Base-by-base conservation (phyloP, 192 early-diverging fungal species). In the Phycomyces blakesleeanus region DNA sequence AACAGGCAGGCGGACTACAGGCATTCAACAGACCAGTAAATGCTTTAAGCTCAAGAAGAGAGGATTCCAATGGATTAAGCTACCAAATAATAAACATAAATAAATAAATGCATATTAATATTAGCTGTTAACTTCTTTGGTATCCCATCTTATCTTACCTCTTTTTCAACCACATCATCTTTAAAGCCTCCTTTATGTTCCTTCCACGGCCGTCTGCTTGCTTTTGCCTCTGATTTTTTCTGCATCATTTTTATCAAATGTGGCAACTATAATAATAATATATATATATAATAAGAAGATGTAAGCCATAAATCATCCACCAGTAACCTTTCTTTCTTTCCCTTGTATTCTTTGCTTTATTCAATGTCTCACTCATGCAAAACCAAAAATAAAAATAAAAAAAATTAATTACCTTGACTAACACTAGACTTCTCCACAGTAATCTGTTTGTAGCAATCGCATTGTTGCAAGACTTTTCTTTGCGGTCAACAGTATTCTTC, bases 21-120 rank as follows among this genome's bases (percentile, higher is more conserved):
- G 73, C 67, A 56, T 75, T 68, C 15, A 75, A 26, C 18, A 75
- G 58, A 4, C 73, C 73, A 14, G 62, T 69, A 37, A 75, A 70
- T 16, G 68, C 59, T 10, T 57, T 57, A 0, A 75, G 57, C 29
- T 75, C 67, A 11, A 66, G 39, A 39, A 75, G 44, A 10, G 73
- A 69, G 10, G 64, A 69, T 49, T 75, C 73, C 21, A 75, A 21
- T 22, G 73, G 34, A 59, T 69, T 75, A 15, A 61, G 24, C 67
- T 75, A 59, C 24, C 25, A 9, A 20, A 25, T 40, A 22, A 5
- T 52, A 21, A 42, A n/a, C 47, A 16, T 18, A 53, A 50, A 9
- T 6, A 25, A 22, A 26, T 14, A 44, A 15, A 16, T 60, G 5
- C 20, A 44, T 12, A 60, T 6, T 7, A 15, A 14, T 60, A 15